A percentile compares a stretch with the other conserved stretches of the same genome.
Conservation (phyloP, 345 rosid genomes). For the Cardamine chenopodiifolia region DNA sequence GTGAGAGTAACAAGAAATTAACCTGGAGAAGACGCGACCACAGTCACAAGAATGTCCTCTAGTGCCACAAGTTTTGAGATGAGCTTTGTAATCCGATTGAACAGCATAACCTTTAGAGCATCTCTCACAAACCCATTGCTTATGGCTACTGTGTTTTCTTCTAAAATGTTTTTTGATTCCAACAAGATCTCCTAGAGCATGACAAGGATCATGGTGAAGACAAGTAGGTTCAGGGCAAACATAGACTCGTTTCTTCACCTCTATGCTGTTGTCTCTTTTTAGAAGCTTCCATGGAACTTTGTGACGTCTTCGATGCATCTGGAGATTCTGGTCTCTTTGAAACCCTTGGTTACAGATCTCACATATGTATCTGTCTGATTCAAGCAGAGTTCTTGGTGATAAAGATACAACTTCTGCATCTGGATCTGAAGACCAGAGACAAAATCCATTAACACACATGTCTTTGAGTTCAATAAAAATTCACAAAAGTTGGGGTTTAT, state of each 20-base stretch:
- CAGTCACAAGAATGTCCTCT: slow-evolving; percentile 91
- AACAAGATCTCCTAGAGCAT: slow-evolving; percentile 84
- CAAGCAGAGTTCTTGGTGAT: slow-evolving; percentile 71
- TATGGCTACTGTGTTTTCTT: slow-evolving; percentile 76
- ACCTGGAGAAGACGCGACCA: slow-evolving; percentile 95
- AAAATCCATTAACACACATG: slow-evolving; percentile 18
- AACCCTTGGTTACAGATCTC: slow-evolving; percentile 95
- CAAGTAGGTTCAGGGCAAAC: slow-evolving; percentile 83
- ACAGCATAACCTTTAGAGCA: slow-evolving; percentile 86
- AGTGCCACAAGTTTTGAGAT: slow-evolving; percentile 86
- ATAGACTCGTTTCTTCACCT: slow-evolving; percentile 72
- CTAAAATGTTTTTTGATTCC: slow-evolving; percentile 82
- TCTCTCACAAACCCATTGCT: slow-evolving; percentile 81
- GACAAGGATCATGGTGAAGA: slow-evolving; percentile 83
- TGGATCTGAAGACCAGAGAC: slow-evolving; percentile 56
- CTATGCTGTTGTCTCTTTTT: slow-evolving; percentile 66
- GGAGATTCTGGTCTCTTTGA: slow-evolving; percentile 86
- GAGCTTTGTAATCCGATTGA: slow-evolving; percentile 89
- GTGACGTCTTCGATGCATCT: slow-evolving; percentile 85
- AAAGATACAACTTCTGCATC: slow-evolving; percentile 87
- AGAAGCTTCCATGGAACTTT: slow-evolving; percentile 88
- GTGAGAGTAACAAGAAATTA: slow-evolving; percentile 15
- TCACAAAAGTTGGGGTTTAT: slow-evolving; percentile 6
- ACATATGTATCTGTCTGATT: slow-evolving; percentile 79
- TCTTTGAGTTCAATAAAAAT: neutral